Evolutionary conservation across 805 yeast species (phyloP).

Genomic region (Tetrapisispora nanseiensis): DNA sequence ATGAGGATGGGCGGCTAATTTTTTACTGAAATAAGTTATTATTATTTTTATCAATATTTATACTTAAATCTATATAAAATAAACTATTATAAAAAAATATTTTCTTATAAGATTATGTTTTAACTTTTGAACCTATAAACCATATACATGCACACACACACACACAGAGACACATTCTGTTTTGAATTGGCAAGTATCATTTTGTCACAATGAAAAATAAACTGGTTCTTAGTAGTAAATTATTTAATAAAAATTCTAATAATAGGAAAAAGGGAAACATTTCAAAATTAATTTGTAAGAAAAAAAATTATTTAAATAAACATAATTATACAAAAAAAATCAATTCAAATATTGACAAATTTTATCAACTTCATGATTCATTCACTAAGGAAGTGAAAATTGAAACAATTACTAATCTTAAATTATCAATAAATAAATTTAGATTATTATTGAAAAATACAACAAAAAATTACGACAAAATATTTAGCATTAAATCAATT

Average conservation of each 20-base stretch:
- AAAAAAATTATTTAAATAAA: neutral
- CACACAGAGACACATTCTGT: too few species aligned
- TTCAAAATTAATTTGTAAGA: neutral
- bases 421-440: neutral
- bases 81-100: too few species aligned
- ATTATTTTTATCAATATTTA: too few species aligned
- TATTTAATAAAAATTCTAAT: neutral
- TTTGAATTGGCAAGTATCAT: too few species aligned
- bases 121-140: too few species aligned
- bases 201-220: neutral
- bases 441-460: neutral
- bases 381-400: too few species aligned
- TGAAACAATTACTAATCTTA: neutral
- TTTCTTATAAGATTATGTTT: too few species aligned
- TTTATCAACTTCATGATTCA: too few species aligned
- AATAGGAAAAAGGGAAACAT: neutral
- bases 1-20: too few species aligned
- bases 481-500: neutral
- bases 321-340: neutral
- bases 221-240: neutral
- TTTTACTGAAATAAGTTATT: too few species aligned
- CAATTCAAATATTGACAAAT: neutral
- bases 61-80: too few species aligned
- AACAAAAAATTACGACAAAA: neutral
- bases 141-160: too few species aligned